Evolutionary conservation across 2,329 filamentous ascomycete species (phyloP).

Genomic region (Fusarium longipes): DNA sequence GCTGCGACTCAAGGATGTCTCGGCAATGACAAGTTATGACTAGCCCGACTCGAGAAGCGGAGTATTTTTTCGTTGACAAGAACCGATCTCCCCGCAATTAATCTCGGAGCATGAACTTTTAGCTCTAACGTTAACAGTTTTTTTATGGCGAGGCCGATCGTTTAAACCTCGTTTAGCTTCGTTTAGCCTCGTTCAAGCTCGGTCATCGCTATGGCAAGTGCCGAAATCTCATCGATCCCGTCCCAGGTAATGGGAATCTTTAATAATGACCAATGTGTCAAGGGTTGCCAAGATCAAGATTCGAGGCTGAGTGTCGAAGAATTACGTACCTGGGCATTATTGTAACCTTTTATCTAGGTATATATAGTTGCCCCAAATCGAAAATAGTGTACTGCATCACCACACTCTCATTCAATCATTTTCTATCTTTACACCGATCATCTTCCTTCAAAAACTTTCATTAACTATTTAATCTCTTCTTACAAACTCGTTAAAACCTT

Average conservation of each 20-base stretch:
- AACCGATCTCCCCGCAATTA: not conserved
- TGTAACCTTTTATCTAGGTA: fast-evolving
- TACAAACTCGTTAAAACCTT: not conserved
- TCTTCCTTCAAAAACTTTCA: not conserved
- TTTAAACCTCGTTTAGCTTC: not conserved
- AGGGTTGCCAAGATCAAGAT: not conserved
- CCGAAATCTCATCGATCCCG: fast-evolving
- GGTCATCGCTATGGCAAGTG: not conserved
- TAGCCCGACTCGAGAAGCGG: not conserved
- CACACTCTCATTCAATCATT: not conserved
- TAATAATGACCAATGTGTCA: not conserved
- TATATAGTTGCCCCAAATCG: not conserved
- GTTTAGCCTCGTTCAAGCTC: not conserved
- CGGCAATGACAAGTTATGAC: not conserved
- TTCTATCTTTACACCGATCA: not conserved
- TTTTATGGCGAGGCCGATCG: not conserved
- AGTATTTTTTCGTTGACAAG: not conserved
- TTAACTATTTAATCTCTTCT: fast-evolving
- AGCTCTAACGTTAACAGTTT: fast-evolving
- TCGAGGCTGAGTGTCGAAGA: not conserved
- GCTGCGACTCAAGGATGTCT: not conserved
- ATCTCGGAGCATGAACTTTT: not conserved
- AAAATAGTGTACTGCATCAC: not conserved
- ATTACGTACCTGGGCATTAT: not conserved
- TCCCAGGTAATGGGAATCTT: not conserved